Evolutionary conservation across 2,329 filamentous ascomycete genomes (phyloP).

Genomic region (Alternaria sp.): DNA sequence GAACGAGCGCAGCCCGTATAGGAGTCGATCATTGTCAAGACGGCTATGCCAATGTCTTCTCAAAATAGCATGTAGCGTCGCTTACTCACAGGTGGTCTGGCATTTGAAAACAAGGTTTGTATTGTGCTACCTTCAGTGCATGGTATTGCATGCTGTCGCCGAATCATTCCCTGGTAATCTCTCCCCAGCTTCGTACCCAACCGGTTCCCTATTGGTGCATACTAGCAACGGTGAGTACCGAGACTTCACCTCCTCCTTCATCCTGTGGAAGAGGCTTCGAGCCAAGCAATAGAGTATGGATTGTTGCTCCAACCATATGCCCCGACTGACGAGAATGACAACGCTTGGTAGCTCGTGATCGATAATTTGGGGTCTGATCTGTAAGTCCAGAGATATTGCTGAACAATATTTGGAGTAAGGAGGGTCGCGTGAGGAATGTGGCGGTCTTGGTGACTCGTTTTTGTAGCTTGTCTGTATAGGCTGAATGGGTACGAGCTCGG

Average conservation of each 20-base stretch:
- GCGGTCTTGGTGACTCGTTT: slow-evolving; percentile 5
- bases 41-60: no score
- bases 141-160: neutral
- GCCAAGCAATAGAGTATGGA: neutral
- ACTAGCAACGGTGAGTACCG: no score
- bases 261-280: neutral
- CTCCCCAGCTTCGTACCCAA: neutral
- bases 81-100: neutral
- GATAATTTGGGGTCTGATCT: neutral
- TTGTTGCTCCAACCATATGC: neutral
- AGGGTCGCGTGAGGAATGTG: neutral
- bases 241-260: neutral
- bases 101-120: neutral
- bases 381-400: neutral
- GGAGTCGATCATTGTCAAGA: neutral
- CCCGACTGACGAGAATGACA: no score
- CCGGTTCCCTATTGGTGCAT: neutral
- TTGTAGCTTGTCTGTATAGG: slow-evolving; percentile 7
- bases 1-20: neutral
- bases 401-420: neutral
- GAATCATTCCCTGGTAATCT: neutral
- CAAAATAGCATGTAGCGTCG: neutral
- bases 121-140: neutral
- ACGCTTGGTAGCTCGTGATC: neutral
- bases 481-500: slow-evolving; percentile 18